Evolutionary conservation across 2,329 filamentous ascomycete species (phyloP).

Genomic region (Ophioceras dolichostomum): DNA sequence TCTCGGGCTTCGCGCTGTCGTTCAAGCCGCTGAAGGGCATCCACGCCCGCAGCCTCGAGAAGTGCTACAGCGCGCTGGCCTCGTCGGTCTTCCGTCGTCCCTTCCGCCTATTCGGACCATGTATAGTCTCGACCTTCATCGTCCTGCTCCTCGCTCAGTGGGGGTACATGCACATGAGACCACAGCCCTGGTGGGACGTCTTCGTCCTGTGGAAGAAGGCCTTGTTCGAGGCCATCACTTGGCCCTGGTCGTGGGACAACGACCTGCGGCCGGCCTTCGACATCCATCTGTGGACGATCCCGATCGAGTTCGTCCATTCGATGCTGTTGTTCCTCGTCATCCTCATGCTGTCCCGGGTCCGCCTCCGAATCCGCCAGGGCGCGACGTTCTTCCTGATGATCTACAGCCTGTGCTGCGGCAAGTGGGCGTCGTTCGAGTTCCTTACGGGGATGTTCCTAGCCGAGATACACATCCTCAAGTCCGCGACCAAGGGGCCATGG

Average conservation of each 20-base stretch:
- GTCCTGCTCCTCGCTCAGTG: conserved; percentile 21
- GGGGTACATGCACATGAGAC: conserved; percentile 13
- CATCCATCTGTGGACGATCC: conserved; percentile 34
- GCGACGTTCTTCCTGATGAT: conserved; percentile 18
- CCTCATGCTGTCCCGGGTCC: conserved; percentile 22
- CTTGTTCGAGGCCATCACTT: conserved; percentile 19
- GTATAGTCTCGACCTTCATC: conserved; percentile 27
- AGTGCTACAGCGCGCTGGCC: conserved; percentile 24
- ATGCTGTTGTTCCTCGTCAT: conserved; percentile 28
- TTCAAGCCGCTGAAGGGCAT: conserved; percentile 29
- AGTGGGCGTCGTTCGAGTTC: conserved; percentile 32
- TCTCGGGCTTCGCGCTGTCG: conserved; percentile 35
- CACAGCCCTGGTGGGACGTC: conserved; percentile 13
- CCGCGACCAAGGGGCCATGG: conserved; percentile 3
- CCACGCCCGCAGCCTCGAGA: conserved; percentile 22
- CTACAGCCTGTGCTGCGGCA: conserved; percentile 24
- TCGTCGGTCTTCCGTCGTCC: conserved; percentile 34
- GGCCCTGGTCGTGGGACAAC: conserved; percentile 21
- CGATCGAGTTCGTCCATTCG: conserved; percentile 32
- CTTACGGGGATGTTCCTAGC: conserved; percentile 31
- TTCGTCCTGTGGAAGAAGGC: conserved; percentile 16
- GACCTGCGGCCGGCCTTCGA: conserved; percentile 24
- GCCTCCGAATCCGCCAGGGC: conserved; percentile 17
- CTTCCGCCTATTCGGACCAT: conserved; percentile 32
- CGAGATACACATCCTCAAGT: conserved; percentile 23